Evolutionary conservation across 2,329 filamentous ascomycete genomes (phyloP).

Genomic region (Fusarium burgessii): DNA sequence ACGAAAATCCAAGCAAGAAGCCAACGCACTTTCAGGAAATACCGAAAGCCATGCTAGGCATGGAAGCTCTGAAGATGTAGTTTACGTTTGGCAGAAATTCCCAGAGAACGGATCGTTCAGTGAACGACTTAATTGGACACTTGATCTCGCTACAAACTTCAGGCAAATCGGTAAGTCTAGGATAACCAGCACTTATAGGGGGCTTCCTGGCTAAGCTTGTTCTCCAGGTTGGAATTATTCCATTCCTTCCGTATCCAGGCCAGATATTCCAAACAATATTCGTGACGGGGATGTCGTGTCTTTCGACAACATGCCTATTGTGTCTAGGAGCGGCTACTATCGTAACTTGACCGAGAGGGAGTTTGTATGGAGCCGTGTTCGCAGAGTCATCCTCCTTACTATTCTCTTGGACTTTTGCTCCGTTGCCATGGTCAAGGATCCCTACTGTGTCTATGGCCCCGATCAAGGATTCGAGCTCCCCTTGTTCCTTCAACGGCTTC

Average conservation of each 20-base stretch:
- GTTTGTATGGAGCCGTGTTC: constrained; percentile 60
- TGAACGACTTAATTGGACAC: constrained; percentile 66
- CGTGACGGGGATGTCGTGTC: constrained; percentile 53
- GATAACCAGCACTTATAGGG: not conserved
- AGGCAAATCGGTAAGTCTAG: constrained; percentile 63
- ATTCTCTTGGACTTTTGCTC: constrained; percentile 77
- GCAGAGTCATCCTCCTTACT: constrained; percentile 67
- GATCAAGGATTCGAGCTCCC: constrained; percentile 55
- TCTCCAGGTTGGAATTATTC: constrained; percentile 67
- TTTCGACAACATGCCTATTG: constrained; percentile 56
- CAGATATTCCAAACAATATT: constrained; percentile 53
- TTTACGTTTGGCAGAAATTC: constrained; percentile 72
- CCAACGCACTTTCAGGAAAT: constrained; percentile 1
- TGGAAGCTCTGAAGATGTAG: constrained; percentile 47
- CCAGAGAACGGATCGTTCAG: constrained; percentile 62
- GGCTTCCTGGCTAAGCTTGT: not conserved
- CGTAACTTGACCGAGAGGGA: constrained; percentile 56
- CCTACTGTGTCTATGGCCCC: constrained; percentile 75
- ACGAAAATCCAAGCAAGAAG: constrained; percentile 21
- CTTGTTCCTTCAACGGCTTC: constrained; percentile 56
- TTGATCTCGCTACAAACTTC: constrained; percentile 67
- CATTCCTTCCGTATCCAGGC: constrained; percentile 62
- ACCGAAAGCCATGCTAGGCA: not conserved
- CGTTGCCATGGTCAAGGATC: constrained; percentile 77
- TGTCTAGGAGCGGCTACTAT: constrained; percentile 60